Conservation (phyloP, 768 basidiomycete genomes). For the Lepiota brunneoincarnata region DNA sequence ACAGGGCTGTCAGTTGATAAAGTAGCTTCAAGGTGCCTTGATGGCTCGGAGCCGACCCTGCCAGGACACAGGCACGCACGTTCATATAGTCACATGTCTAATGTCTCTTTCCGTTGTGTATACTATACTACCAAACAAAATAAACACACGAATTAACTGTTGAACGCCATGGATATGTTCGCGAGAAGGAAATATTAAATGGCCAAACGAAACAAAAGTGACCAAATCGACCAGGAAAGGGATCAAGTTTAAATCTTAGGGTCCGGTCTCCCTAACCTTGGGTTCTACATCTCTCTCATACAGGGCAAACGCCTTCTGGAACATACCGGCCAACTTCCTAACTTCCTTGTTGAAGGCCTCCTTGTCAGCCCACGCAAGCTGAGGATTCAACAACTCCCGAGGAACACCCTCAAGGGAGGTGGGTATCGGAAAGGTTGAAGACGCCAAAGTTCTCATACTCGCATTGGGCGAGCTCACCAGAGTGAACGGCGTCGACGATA, state of each 20-base stretch:
- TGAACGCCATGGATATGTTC: no score
- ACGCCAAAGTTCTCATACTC: conserved; percentile 82
- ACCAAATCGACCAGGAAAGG: neutral
- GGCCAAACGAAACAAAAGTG: neutral
- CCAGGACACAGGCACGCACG: no score
- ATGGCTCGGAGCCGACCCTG: neutral
- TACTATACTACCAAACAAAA: neutral
- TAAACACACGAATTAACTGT: neutral
- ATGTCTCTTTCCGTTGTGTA: neutral
- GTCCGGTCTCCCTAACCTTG: conserved; percentile 83
- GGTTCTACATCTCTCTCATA: conserved; percentile 85
- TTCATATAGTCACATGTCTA: neutral
- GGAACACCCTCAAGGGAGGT: conserved; percentile 84
- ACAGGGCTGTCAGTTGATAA: neutral
- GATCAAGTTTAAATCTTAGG: conserved; percentile 36
- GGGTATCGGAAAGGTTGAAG: conserved; percentile 86
- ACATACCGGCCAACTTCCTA: conserved; percentile 88
- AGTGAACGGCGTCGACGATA: conserved; percentile 97
- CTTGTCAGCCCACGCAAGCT: conserved; percentile 83
- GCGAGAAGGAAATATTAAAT: neutral
- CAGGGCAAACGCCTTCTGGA: conserved; percentile 88
- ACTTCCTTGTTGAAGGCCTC: conserved; percentile 89
- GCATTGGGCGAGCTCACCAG: conserved; percentile 83
- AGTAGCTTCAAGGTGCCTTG: neutral
- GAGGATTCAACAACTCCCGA: conserved; percentile 86